Conservation (phyloP, 192 early-diverging fungal genomes). For the Hyaloraphidium curvatum region DNA sequence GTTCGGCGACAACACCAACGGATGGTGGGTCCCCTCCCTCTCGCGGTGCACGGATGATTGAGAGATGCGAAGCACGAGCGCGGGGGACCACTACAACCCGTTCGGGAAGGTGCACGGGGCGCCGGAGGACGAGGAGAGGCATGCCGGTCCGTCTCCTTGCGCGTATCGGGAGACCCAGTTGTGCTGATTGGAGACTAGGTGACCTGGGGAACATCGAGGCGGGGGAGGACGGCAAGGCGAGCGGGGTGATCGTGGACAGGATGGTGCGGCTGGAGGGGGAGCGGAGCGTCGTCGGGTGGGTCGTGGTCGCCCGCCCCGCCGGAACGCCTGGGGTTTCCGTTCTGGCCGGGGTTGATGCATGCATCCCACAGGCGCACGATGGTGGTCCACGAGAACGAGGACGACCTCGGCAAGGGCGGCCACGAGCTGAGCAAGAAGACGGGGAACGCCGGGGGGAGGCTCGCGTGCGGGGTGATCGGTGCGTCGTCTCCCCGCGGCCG, state of each 20-base stretch:
- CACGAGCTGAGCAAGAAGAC: conserved; percentile 35
- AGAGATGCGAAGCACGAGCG: no score
- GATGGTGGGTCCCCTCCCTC: no score
- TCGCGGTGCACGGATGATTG: no score
- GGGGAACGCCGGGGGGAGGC: background rate
- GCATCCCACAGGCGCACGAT: conserved; percentile 56
- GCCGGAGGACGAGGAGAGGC: conserved; percentile 38
- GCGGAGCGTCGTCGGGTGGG: conserved; percentile 52
- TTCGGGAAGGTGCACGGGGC: conserved; percentile 55
- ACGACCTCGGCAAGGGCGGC: conserved; percentile 67
- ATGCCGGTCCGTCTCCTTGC: conserved; percentile 32
- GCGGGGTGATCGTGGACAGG: conserved; percentile 25
- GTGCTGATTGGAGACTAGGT: background rate
- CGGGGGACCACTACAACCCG: conserved; percentile 65
- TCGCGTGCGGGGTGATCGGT: background rate
- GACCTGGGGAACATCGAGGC: conserved; percentile 78
- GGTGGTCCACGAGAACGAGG: conserved; percentile 63
- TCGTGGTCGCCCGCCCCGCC: background rate
- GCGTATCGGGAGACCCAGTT: background rate
- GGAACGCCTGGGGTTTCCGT: no score
- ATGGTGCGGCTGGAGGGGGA: conserved; percentile 54
- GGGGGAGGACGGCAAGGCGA: conserved; percentile 29
- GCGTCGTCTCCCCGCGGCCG: no score
- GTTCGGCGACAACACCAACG: conserved; percentile 59
- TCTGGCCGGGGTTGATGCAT: no score